phyloP scores from a whole-genome alignment of 169 alveolate species.

The Plasmodium chabaudi region DNA sequence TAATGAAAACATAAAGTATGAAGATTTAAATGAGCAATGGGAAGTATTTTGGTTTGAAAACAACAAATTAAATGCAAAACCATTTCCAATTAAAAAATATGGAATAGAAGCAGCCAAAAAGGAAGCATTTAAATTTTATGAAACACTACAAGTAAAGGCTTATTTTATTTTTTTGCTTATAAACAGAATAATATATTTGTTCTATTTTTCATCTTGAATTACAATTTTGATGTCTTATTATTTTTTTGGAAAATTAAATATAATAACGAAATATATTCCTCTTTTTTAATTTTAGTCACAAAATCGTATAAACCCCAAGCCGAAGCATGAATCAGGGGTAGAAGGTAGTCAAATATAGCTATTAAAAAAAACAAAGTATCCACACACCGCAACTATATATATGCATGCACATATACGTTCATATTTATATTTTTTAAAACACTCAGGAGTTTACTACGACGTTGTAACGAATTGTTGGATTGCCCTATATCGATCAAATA shows the following conservation, averaged over 20 bases:
- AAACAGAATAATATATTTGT: not conserved
- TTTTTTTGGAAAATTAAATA: not conserved
- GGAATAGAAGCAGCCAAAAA: conserved; percentile 85
- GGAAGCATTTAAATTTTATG: conserved; percentile 80
- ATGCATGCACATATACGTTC: not conserved
- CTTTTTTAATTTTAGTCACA: conserved; percentile 20
- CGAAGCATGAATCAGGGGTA: conserved; percentile 50
- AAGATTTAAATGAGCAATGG: conserved; percentile 86
- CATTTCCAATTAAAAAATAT: conserved; percentile 84
- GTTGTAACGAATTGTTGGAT: conserved; percentile 70
- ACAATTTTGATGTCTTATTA: conserved; percentile 3
- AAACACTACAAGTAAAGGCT: conserved; percentile 75
- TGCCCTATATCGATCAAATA: conserved; percentile 47
- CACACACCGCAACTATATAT: not conserved
- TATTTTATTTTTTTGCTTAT: conserved; percentile 1
- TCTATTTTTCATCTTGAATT: not conserved
- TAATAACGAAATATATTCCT: not conserved
- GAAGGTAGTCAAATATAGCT: conserved; percentile 34
- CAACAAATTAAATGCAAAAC: conserved; percentile 85
- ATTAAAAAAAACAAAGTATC: not conserved
- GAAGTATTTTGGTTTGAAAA: conserved; percentile 87
- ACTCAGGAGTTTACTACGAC: conserved; percentile 66
- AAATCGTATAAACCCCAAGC: conserved; percentile 28
- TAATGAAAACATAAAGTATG: conserved; percentile 79
- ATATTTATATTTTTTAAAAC: not conserved